A percentile compares a stretch with the other conserved stretches of the same genome.
phyloP scores from a whole-genome alignment of 352 stramenopile species.

The Globisporangium heterothallicum region DNA sequence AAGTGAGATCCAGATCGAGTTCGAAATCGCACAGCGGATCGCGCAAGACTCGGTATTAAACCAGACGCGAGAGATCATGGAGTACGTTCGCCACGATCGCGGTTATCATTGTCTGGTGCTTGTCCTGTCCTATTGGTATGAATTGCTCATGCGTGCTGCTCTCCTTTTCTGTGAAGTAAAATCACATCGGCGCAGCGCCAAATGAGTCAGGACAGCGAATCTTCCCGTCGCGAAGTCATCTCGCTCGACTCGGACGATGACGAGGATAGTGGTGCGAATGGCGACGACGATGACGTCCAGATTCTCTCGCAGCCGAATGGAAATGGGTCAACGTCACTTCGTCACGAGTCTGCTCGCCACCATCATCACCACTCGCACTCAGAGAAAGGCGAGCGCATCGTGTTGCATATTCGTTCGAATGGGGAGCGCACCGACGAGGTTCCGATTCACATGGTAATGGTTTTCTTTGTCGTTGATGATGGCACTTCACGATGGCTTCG shows the following conservation, averaged over 20 bases:
- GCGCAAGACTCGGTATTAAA: conserved; percentile 51
- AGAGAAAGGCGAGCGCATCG: conserved; percentile 50
- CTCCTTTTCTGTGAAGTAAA: conserved; percentile 13
- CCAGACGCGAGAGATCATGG: conserved; percentile 58
- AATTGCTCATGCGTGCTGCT: neutral
- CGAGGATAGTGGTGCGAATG: too few species aligned
- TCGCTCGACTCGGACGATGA: conserved; percentile 49
- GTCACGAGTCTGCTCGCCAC: neutral
- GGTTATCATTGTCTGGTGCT: neutral
- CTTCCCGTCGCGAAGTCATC: conserved; percentile 28
- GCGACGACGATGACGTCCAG: conserved; percentile 20
- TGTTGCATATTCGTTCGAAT: conserved; percentile 57
- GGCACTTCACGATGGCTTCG: too few species aligned
- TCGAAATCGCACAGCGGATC: conserved; percentile 46
- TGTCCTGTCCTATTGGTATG: neutral
- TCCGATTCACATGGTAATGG: conserved; percentile 34
- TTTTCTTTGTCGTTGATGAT: neutral
- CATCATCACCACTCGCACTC: neutral
- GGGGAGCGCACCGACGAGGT: conserved; percentile 48
- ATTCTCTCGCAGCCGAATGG: conserved; percentile 1
- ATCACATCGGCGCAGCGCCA: conserved; percentile 22
- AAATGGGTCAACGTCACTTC: neutral
- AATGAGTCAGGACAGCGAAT: conserved; percentile 9
- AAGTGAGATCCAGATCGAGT: conserved; percentile 37
- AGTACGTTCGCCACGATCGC: too few species aligned